A percentile compares a stretch with the other conserved stretches of the same genome.
phyloP scores from a whole-genome alignment of 164 flowering plant species.

The Stephania cephalantha region DNA sequence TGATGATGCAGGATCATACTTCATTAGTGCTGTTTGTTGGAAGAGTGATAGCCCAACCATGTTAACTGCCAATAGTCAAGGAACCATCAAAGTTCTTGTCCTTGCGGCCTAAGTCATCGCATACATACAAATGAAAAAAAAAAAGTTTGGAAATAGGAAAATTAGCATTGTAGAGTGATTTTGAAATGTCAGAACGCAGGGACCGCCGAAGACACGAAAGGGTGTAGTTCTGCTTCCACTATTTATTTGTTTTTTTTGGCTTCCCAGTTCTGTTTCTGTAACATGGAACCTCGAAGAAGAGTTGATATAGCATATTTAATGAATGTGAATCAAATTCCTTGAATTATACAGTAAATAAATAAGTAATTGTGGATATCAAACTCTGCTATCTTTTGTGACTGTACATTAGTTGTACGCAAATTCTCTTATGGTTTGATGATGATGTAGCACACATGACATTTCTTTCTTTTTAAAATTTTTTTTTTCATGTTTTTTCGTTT shows the following conservation, averaged over 20 bases:
- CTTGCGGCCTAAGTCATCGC: slow-evolving; percentile 54
- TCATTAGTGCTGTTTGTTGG: slow-evolving; percentile 97
- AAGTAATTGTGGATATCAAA: background rate
- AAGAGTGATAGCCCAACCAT: slow-evolving; percentile 90
- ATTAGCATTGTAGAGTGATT: background rate
- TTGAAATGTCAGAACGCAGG: background rate
- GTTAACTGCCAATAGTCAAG: slow-evolving; percentile 91
- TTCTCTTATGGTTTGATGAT: background rate
- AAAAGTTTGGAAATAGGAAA: background rate
- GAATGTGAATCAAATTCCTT: background rate
- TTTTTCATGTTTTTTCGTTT: background rate
- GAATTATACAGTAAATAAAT: background rate
- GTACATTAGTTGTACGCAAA: background rate
- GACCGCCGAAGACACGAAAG: background rate
- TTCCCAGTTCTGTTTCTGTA: background rate
- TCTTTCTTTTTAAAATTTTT: background rate
- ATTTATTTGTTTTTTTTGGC: background rate
- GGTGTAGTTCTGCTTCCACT: background rate
- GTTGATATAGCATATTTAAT: background rate
- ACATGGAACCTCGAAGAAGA: background rate
- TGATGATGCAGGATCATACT: slow-evolving; percentile 70
- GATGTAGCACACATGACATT: background rate
- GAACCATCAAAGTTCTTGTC: slow-evolving; percentile 86
- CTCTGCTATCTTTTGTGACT: background rate
- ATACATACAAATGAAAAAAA: background rate